Conservation (phyloP, 495 filamentous ascomycete genomes). For the Parachaetomium inaequale region DNA sequence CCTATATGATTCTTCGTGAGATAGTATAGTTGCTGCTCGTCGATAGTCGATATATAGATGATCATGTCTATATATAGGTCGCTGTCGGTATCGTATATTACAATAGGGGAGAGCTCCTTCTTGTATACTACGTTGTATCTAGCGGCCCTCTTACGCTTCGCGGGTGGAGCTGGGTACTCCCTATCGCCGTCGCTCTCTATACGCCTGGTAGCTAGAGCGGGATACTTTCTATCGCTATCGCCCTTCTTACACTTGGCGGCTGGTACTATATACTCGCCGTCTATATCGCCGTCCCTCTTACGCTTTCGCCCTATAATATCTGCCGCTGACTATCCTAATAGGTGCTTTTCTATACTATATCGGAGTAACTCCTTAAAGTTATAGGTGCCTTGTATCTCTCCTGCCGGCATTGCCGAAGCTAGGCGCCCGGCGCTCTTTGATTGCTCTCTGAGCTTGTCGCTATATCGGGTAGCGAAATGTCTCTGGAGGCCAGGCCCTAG, state of each 20-base stretch:
- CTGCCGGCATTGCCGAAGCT: conserved; percentile 10
- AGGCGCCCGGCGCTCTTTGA: conserved; percentile 11
- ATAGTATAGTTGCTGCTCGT: conserved; percentile 9
- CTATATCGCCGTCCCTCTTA: conserved; percentile 14
- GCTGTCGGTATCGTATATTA: conserved; percentile 4
- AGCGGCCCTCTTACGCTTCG: conserved; percentile 6
- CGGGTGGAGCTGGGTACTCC: background rate
- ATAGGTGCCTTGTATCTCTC: conserved; percentile 7
- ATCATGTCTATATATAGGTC: conserved; percentile 9
- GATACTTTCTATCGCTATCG: background rate
- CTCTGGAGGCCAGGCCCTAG: conserved; percentile 12
- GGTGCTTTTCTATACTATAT: conserved; percentile 11
- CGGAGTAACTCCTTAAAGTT: conserved; percentile 14
- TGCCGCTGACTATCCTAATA: conserved; percentile 6
- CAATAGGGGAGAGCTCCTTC: conserved; percentile 9
- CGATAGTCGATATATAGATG: conserved; percentile 10
- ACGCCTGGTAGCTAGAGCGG: background rate
- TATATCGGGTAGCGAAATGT: conserved; percentile 12
- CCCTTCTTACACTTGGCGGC: conserved; percentile 10
- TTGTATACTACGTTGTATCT: conserved; percentile 3
- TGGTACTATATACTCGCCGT: conserved; percentile 2
- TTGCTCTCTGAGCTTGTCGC: conserved; percentile 7
- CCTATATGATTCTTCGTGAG: conserved; percentile 5
- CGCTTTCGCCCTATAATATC: conserved; percentile 12
- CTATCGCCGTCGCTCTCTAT: background rate